Evolutionary conservation across 2,329 filamentous ascomycete species (phyloP), one percentile per base, ranked within the genome.

Genomic region (Aspergillus cejpii): DNA sequence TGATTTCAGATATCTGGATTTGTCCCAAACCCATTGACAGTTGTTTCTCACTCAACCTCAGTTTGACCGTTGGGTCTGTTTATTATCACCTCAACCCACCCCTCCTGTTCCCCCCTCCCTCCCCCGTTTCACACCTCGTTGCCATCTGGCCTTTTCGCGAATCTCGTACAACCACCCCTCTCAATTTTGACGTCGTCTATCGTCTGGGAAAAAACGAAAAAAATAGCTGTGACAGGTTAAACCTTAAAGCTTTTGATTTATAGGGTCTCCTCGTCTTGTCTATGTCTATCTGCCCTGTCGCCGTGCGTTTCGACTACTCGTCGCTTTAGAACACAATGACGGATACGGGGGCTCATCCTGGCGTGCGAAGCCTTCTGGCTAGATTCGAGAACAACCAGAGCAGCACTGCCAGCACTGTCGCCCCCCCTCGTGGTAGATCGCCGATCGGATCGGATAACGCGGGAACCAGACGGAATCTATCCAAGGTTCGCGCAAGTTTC

Each of bases 311-410:
- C 15, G 15, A 26, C 14, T 15, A 8, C 27, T n/a, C 33, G 24
- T 26, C 28, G 23, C 20, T 29, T 12, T 40, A 19, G 14, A 34
- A 45, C 41, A 41, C 45, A 43, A 56, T 56, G 51, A 42, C 48
- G 21, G 54, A 58, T 21, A 53, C 48, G 33, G 53, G 49, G 20
- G 54, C 47, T 33, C 57, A 63, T 39, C 61, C 60, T 19, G 81
- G 78, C 60, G 83, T 87, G 60, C 83, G 76, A 70, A 86, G 85
- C 70, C 79, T 90, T 54, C 77, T 84, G 58, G 85, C 85, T 61
- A 87, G 86, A 77, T 89, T 89, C 65, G 85, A 90, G 74, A 85
- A 80, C 67, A 79, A 76, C 63, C 78, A 80, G 55, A 73, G 73
- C 50, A 80, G 53, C 37, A 57, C 80, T 54, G 72, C 74, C 46